A percentile compares a stretch with the other conserved stretches of the same genome.
phyloP scores from a whole-genome alignment of 2,329 filamentous ascomycete species.

The Ophiognomonia clavigignenti-juglandacearum region DNA sequence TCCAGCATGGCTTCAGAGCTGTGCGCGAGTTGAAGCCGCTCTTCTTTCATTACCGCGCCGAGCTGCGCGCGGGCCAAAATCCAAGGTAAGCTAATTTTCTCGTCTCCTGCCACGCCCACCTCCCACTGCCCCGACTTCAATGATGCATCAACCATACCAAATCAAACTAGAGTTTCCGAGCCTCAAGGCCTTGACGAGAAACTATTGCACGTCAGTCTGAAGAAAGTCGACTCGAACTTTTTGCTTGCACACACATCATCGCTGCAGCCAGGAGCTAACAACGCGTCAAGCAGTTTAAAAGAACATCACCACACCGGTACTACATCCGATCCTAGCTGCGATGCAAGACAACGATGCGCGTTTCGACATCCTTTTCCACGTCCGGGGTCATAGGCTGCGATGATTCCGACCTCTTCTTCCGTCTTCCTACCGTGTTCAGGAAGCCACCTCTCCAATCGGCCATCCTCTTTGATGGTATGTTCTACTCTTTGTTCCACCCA shows the following conservation, averaged over 20 bases:
- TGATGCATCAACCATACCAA: conserved; percentile 81
- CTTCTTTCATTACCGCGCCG: too few species aligned
- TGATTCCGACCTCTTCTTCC: too few species aligned
- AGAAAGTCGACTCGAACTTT: too few species aligned
- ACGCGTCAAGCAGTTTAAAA: too few species aligned
- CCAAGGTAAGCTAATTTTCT: conserved; percentile 14
- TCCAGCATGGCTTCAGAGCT: too few species aligned
- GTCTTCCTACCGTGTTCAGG: too few species aligned
- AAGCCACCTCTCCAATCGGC: not conserved
- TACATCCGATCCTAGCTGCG: too few species aligned
- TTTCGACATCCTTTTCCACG: conserved; percentile 8
- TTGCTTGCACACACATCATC: too few species aligned
- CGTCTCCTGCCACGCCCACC: conserved; percentile 10
- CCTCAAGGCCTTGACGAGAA: conserved; percentile 71
- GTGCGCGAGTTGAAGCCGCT: too few species aligned
- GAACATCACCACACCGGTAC: too few species aligned
- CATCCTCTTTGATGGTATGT: conserved; percentile 20
- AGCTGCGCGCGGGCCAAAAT: conserved; percentile 3
- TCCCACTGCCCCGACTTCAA: conserved; percentile 37
- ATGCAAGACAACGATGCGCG: conserved; percentile 19
- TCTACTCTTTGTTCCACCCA: conserved; percentile 1
- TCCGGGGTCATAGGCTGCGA: too few species aligned
- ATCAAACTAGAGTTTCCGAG: conserved; percentile 99
- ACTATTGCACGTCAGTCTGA: conserved; percentile 90
- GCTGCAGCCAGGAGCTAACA: too few species aligned